These are phyloP conservation scores for Peronosclerospora sorghi DNA, from an alignment of 352 stramenopile species.

Conservation along the genomic window DNA sequence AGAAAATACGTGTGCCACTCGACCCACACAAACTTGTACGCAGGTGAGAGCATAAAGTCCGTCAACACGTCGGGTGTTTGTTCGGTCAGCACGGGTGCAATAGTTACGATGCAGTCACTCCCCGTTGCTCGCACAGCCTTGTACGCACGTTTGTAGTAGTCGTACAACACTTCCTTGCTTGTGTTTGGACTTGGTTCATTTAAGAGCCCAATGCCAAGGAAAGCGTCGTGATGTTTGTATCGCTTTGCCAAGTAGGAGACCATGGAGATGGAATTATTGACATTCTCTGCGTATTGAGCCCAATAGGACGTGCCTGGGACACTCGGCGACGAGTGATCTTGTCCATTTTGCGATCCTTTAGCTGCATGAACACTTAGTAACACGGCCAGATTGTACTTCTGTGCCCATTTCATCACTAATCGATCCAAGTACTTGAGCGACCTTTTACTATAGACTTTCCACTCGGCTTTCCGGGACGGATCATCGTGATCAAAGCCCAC, in stretches of 20 bases:
- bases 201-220: slow-evolving; percentile 58
- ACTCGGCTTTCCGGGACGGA: slow-evolving; percentile 21
- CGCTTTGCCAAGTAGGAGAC: slow-evolving; percentile 42
- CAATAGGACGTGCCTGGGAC: slow-evolving; percentile 30
- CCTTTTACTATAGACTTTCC: slow-evolving; percentile 24
- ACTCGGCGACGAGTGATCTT: slow-evolving; percentile 26
- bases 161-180: slow-evolving; percentile 33
- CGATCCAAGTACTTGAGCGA: slow-evolving; percentile 34
- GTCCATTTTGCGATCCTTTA: slow-evolving; percentile 47
- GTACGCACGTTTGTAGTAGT: slow-evolving; percentile 73
- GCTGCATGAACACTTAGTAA: slow-evolving; percentile 38
- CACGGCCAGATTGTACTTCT: slow-evolving; percentile 42
- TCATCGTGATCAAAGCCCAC: slow-evolving; percentile 28
- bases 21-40: slow-evolving; percentile 66
- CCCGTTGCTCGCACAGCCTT: slow-evolving; percentile 32
- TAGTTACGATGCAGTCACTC: slow-evolving; percentile 56
- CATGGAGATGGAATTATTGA: slow-evolving; percentile 37
- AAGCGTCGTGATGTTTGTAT: slow-evolving; percentile 53
- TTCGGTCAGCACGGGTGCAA: slow-evolving; percentile 48
- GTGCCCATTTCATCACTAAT: slow-evolving; percentile 34
- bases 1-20: slow-evolving; percentile 79
- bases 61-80: slow-evolving; percentile 47
- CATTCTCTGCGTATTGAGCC: slow-evolving; percentile 50
- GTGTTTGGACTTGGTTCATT: slow-evolving; percentile 54
- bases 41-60: slow-evolving; percentile 35